Base-by-base conservation (phyloP, 2,329 filamentous ascomycete genomes). In the Sporothrix curviconia region DNA sequence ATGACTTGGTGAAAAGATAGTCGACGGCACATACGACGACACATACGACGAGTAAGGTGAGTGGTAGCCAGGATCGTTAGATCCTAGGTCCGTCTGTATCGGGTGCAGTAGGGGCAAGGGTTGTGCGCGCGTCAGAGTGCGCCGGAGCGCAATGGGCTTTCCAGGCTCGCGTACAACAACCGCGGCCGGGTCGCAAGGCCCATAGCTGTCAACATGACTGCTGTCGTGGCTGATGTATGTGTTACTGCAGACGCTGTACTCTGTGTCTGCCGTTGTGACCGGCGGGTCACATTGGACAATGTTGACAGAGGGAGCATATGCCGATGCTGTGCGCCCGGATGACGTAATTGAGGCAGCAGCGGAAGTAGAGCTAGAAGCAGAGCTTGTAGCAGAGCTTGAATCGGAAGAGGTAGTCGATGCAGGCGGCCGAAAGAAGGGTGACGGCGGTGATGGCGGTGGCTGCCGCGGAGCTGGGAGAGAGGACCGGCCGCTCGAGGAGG, bases 1-100 rank as follows among this genome's bases (percentile, higher is more conserved):
- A 7, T n/a, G 32, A 15, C 14, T n/a, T 3, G 49, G 49, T 24
- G 49, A 30, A 6, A 40, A 22, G 1, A n/a, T 11, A 9, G 47
- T 28, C 9, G 32, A 19, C 2, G 15, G 7, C 22, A 8, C 19
- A 15, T n/a, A 30, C n/a, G 28, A 32, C 28, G 28, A 11, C 7
- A n/a, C 32, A n/a, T 37, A 39, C 24, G 14, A 17, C 6, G 47
- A 19, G 34, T 37, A 51, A 19, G 47, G 47, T 3, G 47, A 51
- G 32, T 37, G 36, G 12, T 32, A 30, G 3, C 11, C 36, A 32
- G 19, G 25, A 51, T 9, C n/a, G 4, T 14, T 37, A 43, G 24
- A 53, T n/a, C n/a, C n/a, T n/a, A n/a, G 24, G 50, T 53, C 50
- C 1, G 50, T 53, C 25, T 34, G 50, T 11, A 53, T 53, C 5